These are phyloP conservation scores for Pichia membranifaciens DNA, from an alignment of 805 yeast species.

Conservation along the genomic window DNA sequence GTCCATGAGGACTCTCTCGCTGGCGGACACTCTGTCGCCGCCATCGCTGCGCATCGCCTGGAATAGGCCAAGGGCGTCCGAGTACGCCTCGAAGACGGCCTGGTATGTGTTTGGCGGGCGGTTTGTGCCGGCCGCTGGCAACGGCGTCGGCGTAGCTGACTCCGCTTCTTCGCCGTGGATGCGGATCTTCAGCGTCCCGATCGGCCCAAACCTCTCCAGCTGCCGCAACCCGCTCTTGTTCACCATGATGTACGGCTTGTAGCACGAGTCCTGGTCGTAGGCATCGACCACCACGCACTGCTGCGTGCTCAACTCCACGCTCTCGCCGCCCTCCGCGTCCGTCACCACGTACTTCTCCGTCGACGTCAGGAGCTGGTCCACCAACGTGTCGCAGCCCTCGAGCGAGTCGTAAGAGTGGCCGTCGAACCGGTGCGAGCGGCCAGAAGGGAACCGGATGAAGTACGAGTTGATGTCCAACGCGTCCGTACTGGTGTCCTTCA, in stretches of 20 bases:
- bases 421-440: constrained; percentile 4
- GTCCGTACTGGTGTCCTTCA: background rate
- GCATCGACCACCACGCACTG: constrained; percentile 39
- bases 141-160: too few species aligned
- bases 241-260: constrained; percentile 35
- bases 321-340: constrained; percentile 15
- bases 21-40: background rate
- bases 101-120: background rate
- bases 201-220: constrained; percentile 2
- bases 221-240: constrained; percentile 31
- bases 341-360: constrained; percentile 22
- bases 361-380: constrained; percentile 29
- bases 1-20: background rate
- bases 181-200: too few species aligned
- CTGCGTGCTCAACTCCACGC: constrained; percentile 29
- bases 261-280: constrained; percentile 16
- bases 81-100: background rate
- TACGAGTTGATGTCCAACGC: background rate
- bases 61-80: background rate
- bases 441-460: constrained; percentile 5
- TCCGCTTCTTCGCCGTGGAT: too few species aligned
- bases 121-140: too few species aligned
- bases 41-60: background rate
- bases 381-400: constrained; percentile 16
- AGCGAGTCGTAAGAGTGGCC: constrained; percentile 17